Percentiles rank a stretch among this genome's conserved stretches.
These are phyloP conservation scores for Zostera marina DNA, from an alignment of 116 monocot species.

Conservation along the genomic window DNA sequence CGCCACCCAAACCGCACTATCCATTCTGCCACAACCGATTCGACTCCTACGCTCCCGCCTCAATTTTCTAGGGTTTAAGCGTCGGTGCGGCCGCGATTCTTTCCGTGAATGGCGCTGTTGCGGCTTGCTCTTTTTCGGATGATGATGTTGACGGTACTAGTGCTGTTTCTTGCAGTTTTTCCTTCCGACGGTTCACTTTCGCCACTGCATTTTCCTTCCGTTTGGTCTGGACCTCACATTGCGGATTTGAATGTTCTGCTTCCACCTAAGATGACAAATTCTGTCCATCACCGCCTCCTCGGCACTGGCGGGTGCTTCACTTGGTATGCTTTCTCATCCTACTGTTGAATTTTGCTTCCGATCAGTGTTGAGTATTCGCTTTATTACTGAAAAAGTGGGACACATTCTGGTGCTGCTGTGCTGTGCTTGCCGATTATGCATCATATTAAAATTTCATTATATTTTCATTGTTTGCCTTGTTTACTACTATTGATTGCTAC, in stretches of 20 bases:
- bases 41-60: too few relatives aligned
- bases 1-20: too few relatives aligned
- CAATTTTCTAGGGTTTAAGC: too few relatives aligned
- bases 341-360: neutral
- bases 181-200: neutral
- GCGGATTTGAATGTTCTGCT: conserved; percentile 67
- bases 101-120: neutral
- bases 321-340: conserved; percentile 25
- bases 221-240: conserved; percentile 52
- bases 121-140: neutral
- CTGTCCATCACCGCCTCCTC: conserved; percentile 58
- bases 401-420: too few relatives aligned
- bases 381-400: neutral
- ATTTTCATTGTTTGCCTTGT: too few relatives aligned
- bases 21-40: too few relatives aligned
- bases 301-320: conserved; percentile 75
- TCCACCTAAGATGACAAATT: conserved; percentile 68
- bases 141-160: neutral
- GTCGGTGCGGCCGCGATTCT: too few relatives aligned
- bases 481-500: too few relatives aligned
- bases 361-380: neutral
- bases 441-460: too few relatives aligned
- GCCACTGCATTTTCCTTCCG: neutral
- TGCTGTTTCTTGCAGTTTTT: neutral
- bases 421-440: too few relatives aligned